Base-by-base conservation (phyloP, 768 basidiomycete genomes). In the Agrocybe pediades region DNA sequence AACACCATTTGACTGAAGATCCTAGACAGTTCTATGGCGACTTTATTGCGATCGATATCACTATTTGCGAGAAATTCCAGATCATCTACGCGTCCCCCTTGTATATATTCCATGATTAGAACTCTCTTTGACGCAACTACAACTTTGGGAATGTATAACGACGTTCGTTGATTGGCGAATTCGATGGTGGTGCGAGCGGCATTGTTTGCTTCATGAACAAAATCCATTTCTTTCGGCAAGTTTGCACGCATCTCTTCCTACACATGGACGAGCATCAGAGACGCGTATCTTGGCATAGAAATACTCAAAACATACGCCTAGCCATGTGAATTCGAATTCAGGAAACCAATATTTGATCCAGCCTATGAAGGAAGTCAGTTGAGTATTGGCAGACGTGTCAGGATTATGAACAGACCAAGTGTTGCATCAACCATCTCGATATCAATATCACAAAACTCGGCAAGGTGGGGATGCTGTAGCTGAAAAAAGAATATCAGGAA, bases 1-100 rank as follows among this genome's bases (percentile, higher is more conserved):
- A 98, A 96, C 9, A 98, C 92, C 97, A 98, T 98, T 64, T 85
- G 87, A 46, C 84, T 89, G 66, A 98, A 98, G 63, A 99, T 96
- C 58, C 88, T 74, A 2, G 89, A 85, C 19, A 99, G 78, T 70
- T 98, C 95, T 49, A 96, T 74, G 1, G 94, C 87, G 41, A 99
- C 95, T 67, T 88, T 88, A 66, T 98, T 99, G 49, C 96, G 79
- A 69, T 99, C 93, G 57, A 99, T 98, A 41, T 82, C 78, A 56
- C 90, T 78, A 30, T 84, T 74, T 20, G 88, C 87, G 13, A 99
- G 80, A 66, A 92, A 99, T 30, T 77, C 77, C 49, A 96, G 68
- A 67, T 98, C 90, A 65, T 98, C 95, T 2, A 96, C 87, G 23
- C 95, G 80, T 4, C 86, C 90, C 16, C 96, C 95, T 62, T 89